Percentiles rank a stretch among this genome's conserved stretches.
phyloP scores from a whole-genome alignment of 1,139 yeast species.

The Hyphopichia fennica region DNA sequence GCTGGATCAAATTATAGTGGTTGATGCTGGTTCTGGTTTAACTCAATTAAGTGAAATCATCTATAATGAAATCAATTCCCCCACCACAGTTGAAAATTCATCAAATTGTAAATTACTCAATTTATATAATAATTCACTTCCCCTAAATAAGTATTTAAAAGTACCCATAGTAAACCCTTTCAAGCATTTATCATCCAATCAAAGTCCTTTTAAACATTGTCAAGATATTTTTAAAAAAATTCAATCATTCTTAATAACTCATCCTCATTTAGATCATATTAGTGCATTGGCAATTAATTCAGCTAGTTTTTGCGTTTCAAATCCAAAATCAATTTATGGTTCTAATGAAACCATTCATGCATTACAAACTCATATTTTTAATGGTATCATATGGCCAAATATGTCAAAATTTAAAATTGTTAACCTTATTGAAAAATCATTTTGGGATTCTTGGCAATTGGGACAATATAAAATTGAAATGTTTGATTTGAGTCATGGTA shows the following conservation, averaged over 20 bases:
- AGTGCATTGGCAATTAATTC: constrained; percentile 69
- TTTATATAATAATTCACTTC: constrained; percentile 27
- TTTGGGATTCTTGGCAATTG: constrained; percentile 13
- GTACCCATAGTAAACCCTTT: constrained; percentile 31
- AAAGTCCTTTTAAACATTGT: constrained; percentile 20
- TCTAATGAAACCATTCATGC: constrained; percentile 52
- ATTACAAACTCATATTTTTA: constrained; percentile 60
- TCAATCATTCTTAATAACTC: constrained; percentile 62
- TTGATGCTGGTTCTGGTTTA: constrained; percentile 83
- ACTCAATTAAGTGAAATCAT: constrained; percentile 57
- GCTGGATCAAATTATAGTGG: constrained; percentile 47
- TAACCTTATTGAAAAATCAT: constrained; percentile 20
- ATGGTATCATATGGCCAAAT: constrained; percentile 81
- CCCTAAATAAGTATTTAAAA: constrained; percentile 18
- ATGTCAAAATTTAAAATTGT: constrained; percentile 41
- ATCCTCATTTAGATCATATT: constrained; percentile 84
- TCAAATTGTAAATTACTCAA: constrained; percentile 14
- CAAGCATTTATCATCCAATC: constrained; percentile 10
- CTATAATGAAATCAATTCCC: constrained; percentile 20
- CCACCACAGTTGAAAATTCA: too few species aligned
- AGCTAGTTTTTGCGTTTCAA: constrained; percentile 45
- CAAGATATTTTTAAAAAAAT: constrained; percentile 35
- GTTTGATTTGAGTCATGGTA: constrained; percentile 45
- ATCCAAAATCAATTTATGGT: constrained; percentile 52
- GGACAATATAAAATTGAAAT: constrained; percentile 24